These are phyloP conservation scores for Heimioporus sp. DNA, from an alignment of 768 basidiomycete genomes.

Conservation along the genomic window DNA sequence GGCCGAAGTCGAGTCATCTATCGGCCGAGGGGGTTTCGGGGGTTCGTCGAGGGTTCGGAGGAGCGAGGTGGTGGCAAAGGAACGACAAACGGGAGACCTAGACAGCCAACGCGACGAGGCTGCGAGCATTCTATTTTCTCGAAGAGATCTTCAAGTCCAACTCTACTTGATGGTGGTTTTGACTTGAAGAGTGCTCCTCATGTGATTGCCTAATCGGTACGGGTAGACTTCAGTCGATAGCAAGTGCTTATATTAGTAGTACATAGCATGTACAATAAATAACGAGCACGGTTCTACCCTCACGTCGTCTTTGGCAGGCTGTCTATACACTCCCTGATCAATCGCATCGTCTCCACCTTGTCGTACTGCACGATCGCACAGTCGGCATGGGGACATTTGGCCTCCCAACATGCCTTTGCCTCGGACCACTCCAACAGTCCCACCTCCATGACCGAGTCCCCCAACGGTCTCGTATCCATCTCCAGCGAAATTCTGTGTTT, in stretches of 20 bases:
- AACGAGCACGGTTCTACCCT: background rate
- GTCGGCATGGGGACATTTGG: slow-evolving; percentile 43
- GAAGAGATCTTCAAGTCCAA: background rate
- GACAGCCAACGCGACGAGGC: slow-evolving; percentile 20
- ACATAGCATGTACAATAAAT: too few relatives aligned
- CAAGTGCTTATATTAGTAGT: too few relatives aligned
- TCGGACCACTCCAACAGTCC: slow-evolving; percentile 57
- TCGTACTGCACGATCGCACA: slow-evolving; percentile 57
- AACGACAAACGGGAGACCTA: slow-evolving; percentile 16
- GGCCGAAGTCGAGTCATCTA: slow-evolving; percentile 93
- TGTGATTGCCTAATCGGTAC: too few relatives aligned
- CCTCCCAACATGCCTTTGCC: slow-evolving; percentile 60
- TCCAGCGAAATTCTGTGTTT: slow-evolving; percentile 55
- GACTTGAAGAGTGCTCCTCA: too few relatives aligned
- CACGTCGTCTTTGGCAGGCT: slow-evolving; percentile 40
- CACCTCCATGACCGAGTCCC: slow-evolving; percentile 50
- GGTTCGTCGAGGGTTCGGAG: slow-evolving; percentile 28
- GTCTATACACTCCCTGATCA: slow-evolving; percentile 54
- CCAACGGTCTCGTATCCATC: slow-evolving; percentile 57
- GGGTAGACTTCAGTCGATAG: too few relatives aligned
- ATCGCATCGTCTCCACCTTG: slow-evolving; percentile 50
- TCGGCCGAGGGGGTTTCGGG: slow-evolving; percentile 73
- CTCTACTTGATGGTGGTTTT: too few relatives aligned
- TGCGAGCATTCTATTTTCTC: slow-evolving; percentile 3
- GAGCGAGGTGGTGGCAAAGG: slow-evolving; percentile 18